Evolutionary conservation across 768 basidiomycete genomes (phyloP), one percentile per base, ranked within the genome.

Genomic region (Arthromyces matolae): DNA sequence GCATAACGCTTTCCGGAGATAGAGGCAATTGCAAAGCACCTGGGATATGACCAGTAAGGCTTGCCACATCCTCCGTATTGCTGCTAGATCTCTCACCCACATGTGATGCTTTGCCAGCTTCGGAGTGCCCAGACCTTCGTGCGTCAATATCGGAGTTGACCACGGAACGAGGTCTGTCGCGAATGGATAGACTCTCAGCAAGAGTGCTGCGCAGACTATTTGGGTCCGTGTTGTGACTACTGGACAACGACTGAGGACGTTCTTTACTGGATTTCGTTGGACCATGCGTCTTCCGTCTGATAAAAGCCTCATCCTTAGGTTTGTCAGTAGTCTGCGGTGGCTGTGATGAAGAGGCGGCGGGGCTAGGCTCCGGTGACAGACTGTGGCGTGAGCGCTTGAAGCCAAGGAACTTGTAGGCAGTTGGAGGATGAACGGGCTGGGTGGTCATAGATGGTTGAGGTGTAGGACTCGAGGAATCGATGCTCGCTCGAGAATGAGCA

Each of bases 341-440:
- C 37, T 55, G 43, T 18, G 52, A 50, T 28, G 57, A 42, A 10
- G 60, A 63, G 69, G 59, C 3, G 69, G 48, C 8, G 65, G 55
- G 24, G 52, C 5, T 57, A 25, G 72, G 69, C 27, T 78, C 71
- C 3, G 76, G 68, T 1, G 74, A 70, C 16, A 84, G 57, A 53
- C 76, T 83, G n/a, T 79, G 79, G 42, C 77, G 71, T 18, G 85
- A 82, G 29, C 78, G 77, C 51, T 78, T 85, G 66, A 87, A 84
- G 19, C 75, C 71, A 49, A 83, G 73, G 50, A 86, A 79, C 61
- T 75, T 86, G 71, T 80, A 85, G 7, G 77, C 82, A 5, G 77
- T 77, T 4, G 83, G 76, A 12, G 81, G 70, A 48, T 76, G 75
- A 12, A 60, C 60, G 12, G 67, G 54, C 8, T 60, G 62, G 14